Evolutionary conservation across 1,284 basidiomycete species (phyloP), one percentile per base, ranked within the genome.

Genomic region (Flammula alnicola): DNA sequence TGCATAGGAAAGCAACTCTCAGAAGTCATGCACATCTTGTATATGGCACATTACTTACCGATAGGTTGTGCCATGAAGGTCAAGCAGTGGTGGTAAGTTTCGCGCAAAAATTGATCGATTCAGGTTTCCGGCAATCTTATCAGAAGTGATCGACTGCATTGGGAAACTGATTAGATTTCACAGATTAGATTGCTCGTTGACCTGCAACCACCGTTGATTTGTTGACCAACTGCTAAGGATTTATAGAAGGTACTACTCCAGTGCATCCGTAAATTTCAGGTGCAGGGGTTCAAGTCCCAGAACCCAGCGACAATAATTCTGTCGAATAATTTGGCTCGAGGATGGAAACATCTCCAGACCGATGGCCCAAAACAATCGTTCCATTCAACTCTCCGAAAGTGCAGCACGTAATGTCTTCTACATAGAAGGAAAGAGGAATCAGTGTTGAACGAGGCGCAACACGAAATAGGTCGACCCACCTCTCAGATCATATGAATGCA

Each of bases 331-430:
- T 40, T 9, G 39, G 27, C 25, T 47, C 36, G 42, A 74, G 56
- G 4, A 72, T 36, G 39, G 67, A 71, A n/a, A 74, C 51, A 19
- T 74, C 64, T 4, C 78, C 78, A 9, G 69, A 65, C 27, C 79
- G 64, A 53, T 76, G 78, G 0, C 74, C 78, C 25, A 79, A 53
- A 1, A 70, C 65, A 36, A 80, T 74, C 16, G 52, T 64, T 4
- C 78, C 77, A 41, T 69, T 76, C 12, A 71, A 60, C 56, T 81
- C 79, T 2, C 71, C 73, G 46, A 80, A 68, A 1, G 75, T 73
- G 51, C 78, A 76, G 50, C 73, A 71, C 4, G 68, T 74, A 12
- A 78, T 62, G 58, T 78, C 77, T 56, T 77, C 77, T 80, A 27
- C 22, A 36, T 7, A 1, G 31, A 23, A 19, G 17, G 5, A 22